These are phyloP conservation scores for Globisporangium spiculum DNA, from an alignment of 352 stramenopile genomes.

Conservation along the genomic window DNA sequence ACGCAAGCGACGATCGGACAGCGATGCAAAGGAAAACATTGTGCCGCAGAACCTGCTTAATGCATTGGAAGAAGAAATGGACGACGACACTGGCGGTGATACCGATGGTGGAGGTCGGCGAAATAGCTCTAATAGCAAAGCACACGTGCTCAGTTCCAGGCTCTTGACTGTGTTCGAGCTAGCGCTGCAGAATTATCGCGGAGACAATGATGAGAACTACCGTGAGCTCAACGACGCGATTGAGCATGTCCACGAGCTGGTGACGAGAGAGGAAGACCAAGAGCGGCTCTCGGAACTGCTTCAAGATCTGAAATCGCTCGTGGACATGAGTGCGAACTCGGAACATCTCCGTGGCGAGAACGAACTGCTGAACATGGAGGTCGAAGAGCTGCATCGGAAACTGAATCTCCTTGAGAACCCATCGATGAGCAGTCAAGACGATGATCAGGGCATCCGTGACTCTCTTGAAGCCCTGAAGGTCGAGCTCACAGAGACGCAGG, in stretches of 20 bases:
- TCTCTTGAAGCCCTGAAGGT: not conserved
- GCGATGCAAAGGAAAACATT: conserved; percentile 48
- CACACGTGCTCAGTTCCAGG: conserved; percentile 21
- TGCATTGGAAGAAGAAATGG: conserved; percentile 11
- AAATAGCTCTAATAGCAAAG: not conserved
- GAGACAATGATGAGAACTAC: conserved; percentile 19
- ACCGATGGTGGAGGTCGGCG: not conserved
- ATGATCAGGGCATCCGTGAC: not conserved
- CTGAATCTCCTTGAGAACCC: conserved; percentile 12
- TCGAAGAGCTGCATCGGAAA: conserved; percentile 33
- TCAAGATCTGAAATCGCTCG: conserved; percentile 29
- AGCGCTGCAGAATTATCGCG: conserved; percentile 27
- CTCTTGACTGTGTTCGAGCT: conserved; percentile 34
- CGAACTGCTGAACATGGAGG: conserved; percentile 36
- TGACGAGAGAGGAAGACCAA: conserved; percentile 22
- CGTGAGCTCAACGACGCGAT: conserved; percentile 21
- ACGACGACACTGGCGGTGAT: conserved; percentile 6
- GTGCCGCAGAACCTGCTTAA: conserved; percentile 35
- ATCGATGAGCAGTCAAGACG: conserved; percentile 12
- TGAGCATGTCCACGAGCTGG: conserved; percentile 23
- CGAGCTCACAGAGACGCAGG: conserved; percentile 9
- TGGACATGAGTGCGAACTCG: conserved; percentile 21
- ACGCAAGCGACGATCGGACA: conserved; percentile 23
- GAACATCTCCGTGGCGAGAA: conserved; percentile 35
- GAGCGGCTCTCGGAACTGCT: conserved; percentile 29